Conservation (phyloP, 2,329 filamentous ascomycete species). For the Aspergillus sp. region DNA sequence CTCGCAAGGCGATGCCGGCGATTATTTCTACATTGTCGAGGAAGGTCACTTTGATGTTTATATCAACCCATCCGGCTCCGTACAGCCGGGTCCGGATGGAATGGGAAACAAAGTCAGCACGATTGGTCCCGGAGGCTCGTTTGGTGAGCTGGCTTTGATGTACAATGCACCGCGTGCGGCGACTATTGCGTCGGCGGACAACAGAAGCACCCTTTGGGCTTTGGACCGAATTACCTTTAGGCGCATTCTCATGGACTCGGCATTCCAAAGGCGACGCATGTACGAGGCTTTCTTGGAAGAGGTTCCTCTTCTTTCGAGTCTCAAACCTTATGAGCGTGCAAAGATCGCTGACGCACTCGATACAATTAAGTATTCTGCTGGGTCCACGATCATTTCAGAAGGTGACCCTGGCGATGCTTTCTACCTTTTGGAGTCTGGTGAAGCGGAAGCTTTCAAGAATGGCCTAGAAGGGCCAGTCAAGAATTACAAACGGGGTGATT, state of each 20-base stretch:
- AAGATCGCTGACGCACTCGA: conserved; percentile 98
- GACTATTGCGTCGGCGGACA: conserved; percentile 83
- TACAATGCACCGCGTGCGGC: conserved; percentile 97
- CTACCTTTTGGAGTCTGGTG: conserved; percentile 85
- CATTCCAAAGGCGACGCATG: conserved; percentile 92
- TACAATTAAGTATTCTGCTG: conserved; percentile 80
- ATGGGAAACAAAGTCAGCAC: conserved; percentile 80
- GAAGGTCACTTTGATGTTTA: conserved; percentile 88
- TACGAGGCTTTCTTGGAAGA: conserved; percentile 97
- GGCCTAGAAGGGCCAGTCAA: conserved; percentile 73
- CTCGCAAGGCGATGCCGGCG: conserved; percentile 90
- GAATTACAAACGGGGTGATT: conserved; percentile 87
- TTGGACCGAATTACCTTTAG: conserved; percentile 96
- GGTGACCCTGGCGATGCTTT: conserved; percentile 92
- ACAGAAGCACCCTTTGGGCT: conserved; percentile 84
- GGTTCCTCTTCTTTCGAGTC: conserved; percentile 78
- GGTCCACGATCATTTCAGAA: conserved; percentile 84
- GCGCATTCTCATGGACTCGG: conserved; percentile 96
- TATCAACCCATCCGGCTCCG: conserved; percentile 76
- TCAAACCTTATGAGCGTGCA: conserved; percentile 90
- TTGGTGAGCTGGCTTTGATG: conserved; percentile 96
- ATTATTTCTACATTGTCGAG: conserved; percentile 98
- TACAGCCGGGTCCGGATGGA: conserved; percentile 80
- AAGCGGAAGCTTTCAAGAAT: conserved; percentile 85
- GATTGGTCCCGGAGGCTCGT: conserved; percentile 87